phyloP scores from a whole-genome alignment of 108 stramenopile species.

The Poteriospumella lacustris region DNA sequence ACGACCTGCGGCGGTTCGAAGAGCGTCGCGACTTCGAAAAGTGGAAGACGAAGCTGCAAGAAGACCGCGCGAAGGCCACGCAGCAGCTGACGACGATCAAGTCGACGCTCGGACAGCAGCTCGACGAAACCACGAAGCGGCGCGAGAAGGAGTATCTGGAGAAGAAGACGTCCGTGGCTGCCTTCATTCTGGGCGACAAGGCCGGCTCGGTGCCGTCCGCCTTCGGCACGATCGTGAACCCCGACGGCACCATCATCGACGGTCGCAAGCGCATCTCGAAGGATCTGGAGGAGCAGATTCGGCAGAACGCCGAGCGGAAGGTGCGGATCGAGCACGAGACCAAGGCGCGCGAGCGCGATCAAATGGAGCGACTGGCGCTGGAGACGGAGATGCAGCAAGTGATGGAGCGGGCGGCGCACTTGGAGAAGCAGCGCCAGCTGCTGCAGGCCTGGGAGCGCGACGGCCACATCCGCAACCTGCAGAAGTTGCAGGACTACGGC shows the following conservation, averaged over 20 bases:
- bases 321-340: not conserved
- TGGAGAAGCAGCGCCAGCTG: slow-evolving; percentile 17
- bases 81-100: not conserved
- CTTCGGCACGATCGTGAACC: not conserved
- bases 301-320: not conserved
- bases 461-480: slow-evolving; percentile 12
- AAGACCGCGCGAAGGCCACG: not conserved
- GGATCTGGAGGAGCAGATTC: slow-evolving; percentile 13
- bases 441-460: slow-evolving; percentile 25
- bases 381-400: slow-evolving; percentile 2
- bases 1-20: not conserved
- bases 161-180: not conserved
- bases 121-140: not conserved
- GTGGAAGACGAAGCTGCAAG: not conserved
- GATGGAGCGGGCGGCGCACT: not conserved
- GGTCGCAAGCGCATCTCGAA: not conserved
- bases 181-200: not conserved
- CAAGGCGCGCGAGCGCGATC: not conserved
- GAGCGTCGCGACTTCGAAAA: not conserved
- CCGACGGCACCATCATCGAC: not conserved
- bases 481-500: slow-evolving; percentile 3
- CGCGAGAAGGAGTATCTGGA: not conserved
- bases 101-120: not conserved
- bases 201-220: not conserved
- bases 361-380: not conserved